Evolutionary conservation across 192 early-diverging fungal genomes (phyloP), one percentile per base, ranked within the genome.

Genomic region (Podila minutissima): DNA sequence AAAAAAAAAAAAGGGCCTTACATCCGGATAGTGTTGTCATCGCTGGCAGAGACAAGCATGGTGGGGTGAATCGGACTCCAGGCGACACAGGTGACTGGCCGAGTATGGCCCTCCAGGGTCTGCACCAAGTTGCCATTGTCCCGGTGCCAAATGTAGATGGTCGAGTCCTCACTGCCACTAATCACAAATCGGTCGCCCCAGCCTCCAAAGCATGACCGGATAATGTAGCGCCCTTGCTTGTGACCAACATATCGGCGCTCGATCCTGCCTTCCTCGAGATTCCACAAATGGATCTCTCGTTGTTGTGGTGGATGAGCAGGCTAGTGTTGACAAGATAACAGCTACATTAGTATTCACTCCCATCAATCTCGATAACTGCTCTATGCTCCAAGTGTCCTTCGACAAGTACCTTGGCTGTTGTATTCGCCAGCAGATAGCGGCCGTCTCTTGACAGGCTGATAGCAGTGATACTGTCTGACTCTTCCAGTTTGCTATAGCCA

Each of bases 151-250:
- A 96, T 89, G 75, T 96, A 93, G 4, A 96, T 82, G 17, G 88
- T 84, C 2, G 81, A 82, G 75, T 95, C 94, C 88, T 98, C 96
- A 83, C 96, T 99, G n/a, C 97, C 97, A 68, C 93, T 93, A 1
- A 94, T 74, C 22, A 99, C 89, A 73, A 97, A 95, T 41, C 89
- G 88, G 50, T 97, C 90, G 59, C 93, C 84, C 28, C 88, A 68
- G 15, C 97, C 97, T 12, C 95, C 97, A 87, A 99, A 96, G 29
- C 93, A 92, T 5, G 94, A 96, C 62, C 97, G 88, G 67, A 99
- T 97, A 33, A 97, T 93, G 78, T 93, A 98, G 10, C 88, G 81
- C 0, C 91, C 93, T 78, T 98, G 97, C 50, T 93, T 93, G 41
- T 94, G 93, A 0, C 97, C 97, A 13, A 82, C 71, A 68, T 94